A percentile compares a stretch with the other conserved stretches of the same genome.
Conservation (phyloP, 352 stramenopile species). For the Nothophytophthora sp. region DNA sequence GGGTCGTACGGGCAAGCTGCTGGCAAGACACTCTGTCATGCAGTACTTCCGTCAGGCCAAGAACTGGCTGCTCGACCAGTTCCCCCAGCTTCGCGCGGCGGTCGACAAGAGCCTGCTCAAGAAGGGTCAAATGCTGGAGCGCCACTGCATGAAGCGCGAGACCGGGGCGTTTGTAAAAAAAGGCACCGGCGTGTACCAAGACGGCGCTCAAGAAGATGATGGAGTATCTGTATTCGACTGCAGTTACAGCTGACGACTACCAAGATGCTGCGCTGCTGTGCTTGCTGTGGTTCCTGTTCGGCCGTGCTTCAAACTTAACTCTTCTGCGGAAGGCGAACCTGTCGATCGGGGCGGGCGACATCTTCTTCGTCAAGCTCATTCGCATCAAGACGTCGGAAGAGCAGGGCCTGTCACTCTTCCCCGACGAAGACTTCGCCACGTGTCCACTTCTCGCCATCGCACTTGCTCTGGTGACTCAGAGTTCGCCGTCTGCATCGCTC, state of each 20-base stretch:
- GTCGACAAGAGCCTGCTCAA: conserved; percentile 11
- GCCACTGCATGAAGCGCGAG: conserved; percentile 14
- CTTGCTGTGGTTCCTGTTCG: conserved; percentile 32
- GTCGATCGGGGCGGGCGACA: conserved; percentile 3
- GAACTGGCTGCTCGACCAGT: conserved; percentile 17
- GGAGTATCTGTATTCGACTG: neutral
- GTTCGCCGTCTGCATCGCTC: neutral
- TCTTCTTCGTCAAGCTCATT: conserved; percentile 25
- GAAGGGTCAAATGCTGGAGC: conserved; percentile 12
- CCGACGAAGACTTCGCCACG: conserved; percentile 4
- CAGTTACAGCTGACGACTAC: conserved; percentile 13
- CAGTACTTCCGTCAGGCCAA: conserved; percentile 22
- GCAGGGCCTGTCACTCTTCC: conserved; percentile 26
- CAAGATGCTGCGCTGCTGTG: conserved; percentile 26
- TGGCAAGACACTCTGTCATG: conserved; percentile 14
- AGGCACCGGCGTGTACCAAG: conserved; percentile 2
- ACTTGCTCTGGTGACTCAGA: conserved; percentile 10
- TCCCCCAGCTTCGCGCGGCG: conserved; percentile 2
- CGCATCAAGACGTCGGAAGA: conserved; percentile 25
- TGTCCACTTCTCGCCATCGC: conserved; percentile 16
- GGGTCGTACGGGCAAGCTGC: conserved; percentile 5
- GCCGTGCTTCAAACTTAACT: conserved; percentile 17
- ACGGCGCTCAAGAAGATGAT: conserved; percentile 1
- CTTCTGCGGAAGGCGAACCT: conserved; percentile 18
- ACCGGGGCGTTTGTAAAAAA: conserved; percentile 4